phyloP scores from a whole-genome alignment of 768 basidiomycete genomes.

The Kockovaella imperatae region DNA sequence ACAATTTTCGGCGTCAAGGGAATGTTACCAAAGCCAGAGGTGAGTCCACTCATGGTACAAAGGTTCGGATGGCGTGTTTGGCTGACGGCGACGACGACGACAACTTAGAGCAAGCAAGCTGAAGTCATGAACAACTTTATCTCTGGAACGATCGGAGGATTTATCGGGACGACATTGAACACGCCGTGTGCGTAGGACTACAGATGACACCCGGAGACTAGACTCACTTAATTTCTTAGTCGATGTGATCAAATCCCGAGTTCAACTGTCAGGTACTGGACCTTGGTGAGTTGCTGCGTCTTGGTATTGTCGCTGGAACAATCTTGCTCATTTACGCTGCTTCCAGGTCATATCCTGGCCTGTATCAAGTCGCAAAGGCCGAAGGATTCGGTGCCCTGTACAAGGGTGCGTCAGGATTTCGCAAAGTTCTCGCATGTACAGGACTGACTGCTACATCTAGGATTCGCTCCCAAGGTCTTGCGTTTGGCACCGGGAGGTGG shows the following conservation, averaged over 20 bases:
- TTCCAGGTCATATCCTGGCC: constrained; percentile 83
- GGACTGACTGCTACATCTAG: no score
- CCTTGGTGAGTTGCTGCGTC: constrained; percentile 18
- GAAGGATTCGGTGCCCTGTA: constrained; percentile 48
- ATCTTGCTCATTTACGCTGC: constrained; percentile 44
- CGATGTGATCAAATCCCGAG: constrained; percentile 86
- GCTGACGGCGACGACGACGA: background rate
- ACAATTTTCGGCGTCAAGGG: constrained; percentile 75
- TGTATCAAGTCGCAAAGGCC: constrained; percentile 39
- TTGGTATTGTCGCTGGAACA: background rate
- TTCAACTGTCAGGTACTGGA: constrained; percentile 54
- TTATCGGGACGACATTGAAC: constrained; percentile 71
- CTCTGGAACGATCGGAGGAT: constrained; percentile 79
- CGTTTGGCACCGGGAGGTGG: constrained; percentile 93
- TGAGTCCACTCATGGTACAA: constrained; percentile 40
- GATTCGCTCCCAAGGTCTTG: constrained; percentile 81
- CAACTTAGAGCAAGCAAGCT: constrained; percentile 55
- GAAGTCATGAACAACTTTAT: constrained; percentile 84
- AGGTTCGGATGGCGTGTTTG: no score
- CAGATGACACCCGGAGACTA: background rate
- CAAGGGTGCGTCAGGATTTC: constrained; percentile 37
- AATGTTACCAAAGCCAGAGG: constrained; percentile 77
- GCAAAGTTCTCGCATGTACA: background rate
- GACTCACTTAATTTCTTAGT: constrained; percentile 46
- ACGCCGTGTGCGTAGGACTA: constrained; percentile 58